A percentile compares a stretch with the other conserved stretches of the same genome.
phyloP scores from a whole-genome alignment of 768 basidiomycete species.

The Suillus sp. region DNA sequence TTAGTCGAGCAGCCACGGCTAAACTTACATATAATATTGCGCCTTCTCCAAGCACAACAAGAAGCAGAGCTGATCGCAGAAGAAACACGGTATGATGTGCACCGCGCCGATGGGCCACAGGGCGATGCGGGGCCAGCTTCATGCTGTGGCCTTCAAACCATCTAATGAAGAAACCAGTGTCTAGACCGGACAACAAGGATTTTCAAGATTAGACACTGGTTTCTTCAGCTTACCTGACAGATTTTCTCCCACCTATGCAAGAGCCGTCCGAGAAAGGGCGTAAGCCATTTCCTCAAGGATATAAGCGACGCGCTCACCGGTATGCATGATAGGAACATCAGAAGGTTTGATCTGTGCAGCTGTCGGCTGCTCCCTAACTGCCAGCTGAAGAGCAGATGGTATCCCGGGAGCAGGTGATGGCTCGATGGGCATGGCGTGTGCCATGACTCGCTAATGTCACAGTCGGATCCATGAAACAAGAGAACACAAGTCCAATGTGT shows the following conservation, averaged over 20 bases:
- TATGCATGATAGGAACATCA: not conserved
- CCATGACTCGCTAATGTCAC: not conserved
- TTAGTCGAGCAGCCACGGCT: not conserved
- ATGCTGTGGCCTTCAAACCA: not conserved
- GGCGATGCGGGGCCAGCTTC: not conserved
- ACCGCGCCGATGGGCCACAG: not conserved
- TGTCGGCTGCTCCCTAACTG: not conserved
- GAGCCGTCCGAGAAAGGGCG: not conserved
- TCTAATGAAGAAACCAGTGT: constrained; percentile 1
- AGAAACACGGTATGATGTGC: not conserved
- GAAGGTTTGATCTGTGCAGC: not conserved
- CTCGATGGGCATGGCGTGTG: not conserved
- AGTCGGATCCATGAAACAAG: not conserved
- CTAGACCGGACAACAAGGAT: not conserved
- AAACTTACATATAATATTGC: not conserved
- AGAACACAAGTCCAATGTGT: not conserved
- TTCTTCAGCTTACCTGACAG: not conserved
- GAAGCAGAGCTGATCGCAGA: not conserved
- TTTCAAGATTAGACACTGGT: not conserved
- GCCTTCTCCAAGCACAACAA: not conserved
- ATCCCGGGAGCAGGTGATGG: not conserved
- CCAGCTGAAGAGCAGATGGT: not conserved
- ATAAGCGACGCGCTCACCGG: not conserved
- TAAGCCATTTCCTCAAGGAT: not conserved
- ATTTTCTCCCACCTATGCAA: not conserved